Evolutionary conservation across 345 rosid genomes (phyloP).

Genomic region (Heritiera littoralis): DNA sequence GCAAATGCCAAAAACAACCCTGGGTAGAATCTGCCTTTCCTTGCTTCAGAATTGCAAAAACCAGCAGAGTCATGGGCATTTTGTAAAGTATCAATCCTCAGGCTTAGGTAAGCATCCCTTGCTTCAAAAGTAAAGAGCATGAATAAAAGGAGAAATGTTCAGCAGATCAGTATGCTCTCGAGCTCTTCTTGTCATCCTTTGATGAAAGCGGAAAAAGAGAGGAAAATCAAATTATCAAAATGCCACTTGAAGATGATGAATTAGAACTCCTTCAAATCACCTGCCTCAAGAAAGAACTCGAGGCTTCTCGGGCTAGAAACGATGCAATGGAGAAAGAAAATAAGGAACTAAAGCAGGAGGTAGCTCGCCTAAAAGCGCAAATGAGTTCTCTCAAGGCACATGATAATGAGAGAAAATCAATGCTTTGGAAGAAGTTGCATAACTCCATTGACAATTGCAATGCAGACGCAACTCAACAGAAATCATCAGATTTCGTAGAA

Average conservation of each 20-base stretch:
- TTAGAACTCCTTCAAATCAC: slow-evolving; percentile 38
- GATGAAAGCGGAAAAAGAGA: slow-evolving; percentile 25
- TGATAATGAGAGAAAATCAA: slow-evolving; percentile 80
- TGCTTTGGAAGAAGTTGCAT: slow-evolving; percentile 91
- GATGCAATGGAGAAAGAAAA: slow-evolving; percentile 77
- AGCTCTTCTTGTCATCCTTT: slow-evolving; percentile 4
- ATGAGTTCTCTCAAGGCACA: slow-evolving; percentile 71
- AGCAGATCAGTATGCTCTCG: slow-evolving; percentile 22
- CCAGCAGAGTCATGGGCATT: slow-evolving; percentile 29
- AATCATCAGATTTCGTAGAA: slow-evolving; percentile 43
- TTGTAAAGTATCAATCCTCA: slow-evolving; percentile 14
- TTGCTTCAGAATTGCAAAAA: slow-evolving; percentile 20
- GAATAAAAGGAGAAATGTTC: slow-evolving; percentile 24
- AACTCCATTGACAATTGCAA: slow-evolving; percentile 45
- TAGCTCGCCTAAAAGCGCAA: slow-evolving; percentile 63
- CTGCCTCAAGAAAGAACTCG: slow-evolving; percentile 63
- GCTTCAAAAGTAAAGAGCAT: slow-evolving; percentile 39
- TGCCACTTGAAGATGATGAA: slow-evolving; percentile 53
- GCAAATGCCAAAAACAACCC: slow-evolving; percentile 32
- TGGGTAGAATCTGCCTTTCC: not conserved
- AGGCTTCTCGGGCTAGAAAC: slow-evolving; percentile 52
- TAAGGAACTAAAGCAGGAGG: slow-evolving; percentile 68
- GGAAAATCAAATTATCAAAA: slow-evolving; percentile 27
- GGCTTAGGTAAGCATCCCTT: slow-evolving; percentile 38
- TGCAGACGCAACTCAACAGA: slow-evolving; percentile 43